phyloP scores from a whole-genome alignment of 768 basidiomycete species.

The Lentinula aciculospora region DNA sequence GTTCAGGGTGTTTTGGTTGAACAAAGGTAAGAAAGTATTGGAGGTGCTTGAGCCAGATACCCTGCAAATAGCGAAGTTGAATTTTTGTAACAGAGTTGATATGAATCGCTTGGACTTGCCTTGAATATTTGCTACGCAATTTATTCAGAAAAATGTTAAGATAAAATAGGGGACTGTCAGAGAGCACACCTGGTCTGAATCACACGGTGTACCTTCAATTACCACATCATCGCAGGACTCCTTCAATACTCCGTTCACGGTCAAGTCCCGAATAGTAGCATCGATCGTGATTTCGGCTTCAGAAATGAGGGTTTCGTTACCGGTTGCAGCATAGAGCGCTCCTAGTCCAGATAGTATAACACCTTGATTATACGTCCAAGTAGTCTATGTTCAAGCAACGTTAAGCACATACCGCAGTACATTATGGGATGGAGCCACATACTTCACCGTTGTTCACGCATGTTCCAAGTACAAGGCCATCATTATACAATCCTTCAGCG shows the following conservation, averaged over 20 bases:
- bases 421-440: not conserved
- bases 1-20: slow-evolving; percentile 16
- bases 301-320: slow-evolving; percentile 30
- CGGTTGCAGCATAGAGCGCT: slow-evolving; percentile 36
- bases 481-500: slow-evolving; percentile 20
- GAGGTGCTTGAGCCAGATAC: slow-evolving; percentile 47
- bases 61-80: slow-evolving; percentile 20
- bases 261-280: slow-evolving; percentile 38
- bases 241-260: slow-evolving; percentile 34
- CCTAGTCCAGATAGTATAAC: slow-evolving; percentile 51
- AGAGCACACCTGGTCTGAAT: slow-evolving; percentile 36
- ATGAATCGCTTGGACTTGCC: slow-evolving; percentile 14
- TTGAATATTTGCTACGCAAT: slow-evolving; percentile 38
- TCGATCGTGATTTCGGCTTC: slow-evolving; percentile 49
- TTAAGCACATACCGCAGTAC: not conserved
- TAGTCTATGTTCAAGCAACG: slow-evolving; percentile 27
- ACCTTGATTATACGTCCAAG: slow-evolving; percentile 60
- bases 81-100: not conserved
- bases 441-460: slow-evolving; percentile 23
- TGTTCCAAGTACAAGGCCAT: slow-evolving; percentile 13
- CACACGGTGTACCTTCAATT: slow-evolving; percentile 31
- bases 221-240: slow-evolving; percentile 48
- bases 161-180: not conserved
- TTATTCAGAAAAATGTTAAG: not conserved
- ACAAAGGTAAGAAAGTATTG: slow-evolving; percentile 43